Base-by-base conservation (phyloP, 2,329 filamentous ascomycete species). In the Ceratocystis lukuohia region DNA sequence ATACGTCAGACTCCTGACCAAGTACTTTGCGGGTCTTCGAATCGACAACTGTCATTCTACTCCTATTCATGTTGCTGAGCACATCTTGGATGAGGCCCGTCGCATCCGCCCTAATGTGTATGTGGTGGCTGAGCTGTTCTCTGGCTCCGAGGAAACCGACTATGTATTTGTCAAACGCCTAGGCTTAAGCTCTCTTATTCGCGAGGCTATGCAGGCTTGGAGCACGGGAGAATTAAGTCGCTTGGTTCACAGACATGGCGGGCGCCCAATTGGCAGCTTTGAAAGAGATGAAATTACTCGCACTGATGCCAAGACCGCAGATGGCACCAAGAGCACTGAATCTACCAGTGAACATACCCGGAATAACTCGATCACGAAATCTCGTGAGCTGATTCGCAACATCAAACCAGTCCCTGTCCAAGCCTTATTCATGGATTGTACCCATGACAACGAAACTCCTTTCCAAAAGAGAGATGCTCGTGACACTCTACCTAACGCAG, bases 31-130 rank as follows among this genome's bases (percentile, higher is more conserved):
- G 56, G 95, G 92, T 5, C 93, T 99, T 78, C 89, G 94, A 57
- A 96, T 99, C 71, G 94, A 99, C 77, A 99, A 99, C 74, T 96
- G 91, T 71, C 94, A 99, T 74, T 99, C 94, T 0, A 99, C 95
- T 0, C 94, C 94, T 0, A 81, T 99, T 1, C 90, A 92, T 67
- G 91, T 99, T 5, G 95, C 94, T 1, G 93, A 97, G 75, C 91
- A 96, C 74, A 88, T 99, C 71, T 82, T 99, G 5, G 93, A 99
- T 70, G 87, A 96, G 76, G 95, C 94, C n/a, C 86, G 94, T 69
- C 84, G 86, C 56, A 87, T 96, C 64, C 85, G 92, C 44, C 91
- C 92, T 0, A 88, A 97, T 72, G 77, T 97, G 5, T 94, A 95
- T 65, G 88, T 97, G 44, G 93, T 94, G 66, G 94, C 94, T 28